Percentiles rank a stretch among this genome's conserved stretches.
Evolutionary conservation across 257 asterid species (phyloP).

Genomic region (Solanum appendiculatum): DNA sequence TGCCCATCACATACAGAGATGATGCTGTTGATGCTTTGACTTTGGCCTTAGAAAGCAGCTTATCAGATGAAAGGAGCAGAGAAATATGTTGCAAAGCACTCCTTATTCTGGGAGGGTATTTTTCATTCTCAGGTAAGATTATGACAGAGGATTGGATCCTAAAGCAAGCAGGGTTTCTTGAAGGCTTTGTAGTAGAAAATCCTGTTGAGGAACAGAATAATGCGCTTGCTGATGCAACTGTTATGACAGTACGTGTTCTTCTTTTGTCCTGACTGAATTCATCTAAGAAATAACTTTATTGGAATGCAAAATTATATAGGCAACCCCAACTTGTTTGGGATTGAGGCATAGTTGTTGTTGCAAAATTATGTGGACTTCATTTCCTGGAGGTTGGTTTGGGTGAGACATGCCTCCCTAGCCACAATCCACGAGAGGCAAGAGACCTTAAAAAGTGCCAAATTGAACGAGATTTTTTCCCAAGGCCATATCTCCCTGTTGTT

Average conservation of each 20-base stretch:
- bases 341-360: not conserved
- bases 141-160: slow-evolving; percentile 90
- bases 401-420: not conserved
- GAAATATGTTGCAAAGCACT: slow-evolving; percentile 59
- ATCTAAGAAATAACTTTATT: not conserved
- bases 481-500: not conserved
- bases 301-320: not conserved
- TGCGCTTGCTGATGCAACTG: slow-evolving; percentile 10
- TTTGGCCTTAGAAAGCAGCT: slow-evolving; percentile 42
- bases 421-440: not conserved
- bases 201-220: slow-evolving; percentile 24
- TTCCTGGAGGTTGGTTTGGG: not conserved
- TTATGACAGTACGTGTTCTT: slow-evolving; percentile 20
- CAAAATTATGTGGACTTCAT: not conserved
- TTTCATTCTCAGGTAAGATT: slow-evolving; percentile 64
- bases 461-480: not conserved
- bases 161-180: slow-evolving; percentile 60
- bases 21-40: slow-evolving; percentile 63
- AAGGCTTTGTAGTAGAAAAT: slow-evolving; percentile 43
- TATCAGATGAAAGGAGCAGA: slow-evolving; percentile 25
- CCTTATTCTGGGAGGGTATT: slow-evolving; percentile 64
- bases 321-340: not conserved
- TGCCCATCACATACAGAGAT: slow-evolving; percentile 24
- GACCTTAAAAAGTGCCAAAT: not conserved
- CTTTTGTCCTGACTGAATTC: not conserved